Evolutionary conservation across 257 asterid species (phyloP), one percentile per base, ranked within the genome.

Genomic region (Rauvolfia tetraphylla): DNA sequence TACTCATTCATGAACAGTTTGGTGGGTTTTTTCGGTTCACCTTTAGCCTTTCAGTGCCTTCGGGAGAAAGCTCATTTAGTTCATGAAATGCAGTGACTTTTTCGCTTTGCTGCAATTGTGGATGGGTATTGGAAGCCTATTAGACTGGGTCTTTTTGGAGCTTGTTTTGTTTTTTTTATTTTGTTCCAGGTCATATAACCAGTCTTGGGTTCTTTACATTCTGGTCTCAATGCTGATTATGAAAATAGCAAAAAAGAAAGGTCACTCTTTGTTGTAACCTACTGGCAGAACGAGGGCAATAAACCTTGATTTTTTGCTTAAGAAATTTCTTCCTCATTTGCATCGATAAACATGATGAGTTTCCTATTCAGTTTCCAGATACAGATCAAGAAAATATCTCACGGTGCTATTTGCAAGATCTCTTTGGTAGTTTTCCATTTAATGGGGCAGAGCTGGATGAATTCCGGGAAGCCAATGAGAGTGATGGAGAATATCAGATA

Each of bases 351-450:
- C 36, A 44, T 22, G n/a, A 69, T 17, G 23, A 3, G n/a, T 75
- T 80, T 86, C 92, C 92, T 89, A 78, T 77, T 82, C 86, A 56
- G 78, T 15, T 68, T 51, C 70, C 76, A 88, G 95, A 90, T 78
- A 84, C 81, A 62, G 91, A 86, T 77, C 82, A 85, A 38, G 97
- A 86, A 75, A 90, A 86, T 73, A 68, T 90, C 77, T 92, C 97
- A 4, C 86, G 86, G 78, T 89, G 80, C 80, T 91, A 88, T 82
- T 92, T 94, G 61, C 98, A 90, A 76, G 93, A 89, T 65, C 98
- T 94, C 42, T 94, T 94, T 80, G 96, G 89, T n/a, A 84, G 91
- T 81, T 94, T 89, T 56, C 93, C 97, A 34, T 84, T 82, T 38
- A 85, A 83, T 48, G 85, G 83, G 67, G 83, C 58, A 23, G 88